Conservation (phyloP, 2,329 filamentous ascomycete species). For the Alternaria conjuncta region DNA sequence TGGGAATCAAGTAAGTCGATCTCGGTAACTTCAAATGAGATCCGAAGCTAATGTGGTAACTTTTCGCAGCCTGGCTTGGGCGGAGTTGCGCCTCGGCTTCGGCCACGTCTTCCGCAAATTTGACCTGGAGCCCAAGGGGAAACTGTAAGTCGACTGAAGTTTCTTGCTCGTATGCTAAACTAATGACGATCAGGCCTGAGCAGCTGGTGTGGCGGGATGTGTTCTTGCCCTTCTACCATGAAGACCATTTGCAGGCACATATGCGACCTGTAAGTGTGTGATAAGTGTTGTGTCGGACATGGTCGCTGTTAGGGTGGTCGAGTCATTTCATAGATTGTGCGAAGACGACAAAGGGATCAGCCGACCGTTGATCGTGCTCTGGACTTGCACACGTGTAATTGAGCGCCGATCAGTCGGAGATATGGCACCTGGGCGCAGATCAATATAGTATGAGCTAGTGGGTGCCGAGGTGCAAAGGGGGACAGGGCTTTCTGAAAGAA, state of each 20-base stretch:
- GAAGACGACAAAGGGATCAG: neutral
- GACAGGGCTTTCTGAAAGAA: neutral
- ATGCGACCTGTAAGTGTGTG: slow-evolving; percentile 12
- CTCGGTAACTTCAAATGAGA: neutral
- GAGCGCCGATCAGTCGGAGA: slow-evolving; percentile 1
- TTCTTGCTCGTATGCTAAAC: neutral
- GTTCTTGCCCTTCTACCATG: slow-evolving; percentile 31
- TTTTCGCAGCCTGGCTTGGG: slow-evolving; percentile 38
- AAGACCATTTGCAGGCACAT: slow-evolving; percentile 25
- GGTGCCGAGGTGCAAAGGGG: neutral
- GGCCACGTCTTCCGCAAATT: slow-evolving; percentile 42
- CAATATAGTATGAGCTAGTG: neutral
- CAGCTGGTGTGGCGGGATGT: slow-evolving; percentile 28
- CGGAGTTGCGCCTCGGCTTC: slow-evolving; percentile 41
- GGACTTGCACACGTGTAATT: neutral
- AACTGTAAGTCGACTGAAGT: slow-evolving; percentile 21
- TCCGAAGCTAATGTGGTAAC: neutral
- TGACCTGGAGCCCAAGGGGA: slow-evolving; percentile 29
- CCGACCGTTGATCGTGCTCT: neutral
- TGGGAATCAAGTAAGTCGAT: slow-evolving; percentile 35
- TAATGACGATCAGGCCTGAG: slow-evolving; percentile 20
- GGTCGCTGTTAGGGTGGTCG: neutral
- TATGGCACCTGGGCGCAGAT: neutral
- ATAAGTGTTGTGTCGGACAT: neutral
- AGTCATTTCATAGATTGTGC: neutral